Base-by-base conservation (phyloP, 1,284 basidiomycete species). In the Leccinum pseudoinsigne region DNA sequence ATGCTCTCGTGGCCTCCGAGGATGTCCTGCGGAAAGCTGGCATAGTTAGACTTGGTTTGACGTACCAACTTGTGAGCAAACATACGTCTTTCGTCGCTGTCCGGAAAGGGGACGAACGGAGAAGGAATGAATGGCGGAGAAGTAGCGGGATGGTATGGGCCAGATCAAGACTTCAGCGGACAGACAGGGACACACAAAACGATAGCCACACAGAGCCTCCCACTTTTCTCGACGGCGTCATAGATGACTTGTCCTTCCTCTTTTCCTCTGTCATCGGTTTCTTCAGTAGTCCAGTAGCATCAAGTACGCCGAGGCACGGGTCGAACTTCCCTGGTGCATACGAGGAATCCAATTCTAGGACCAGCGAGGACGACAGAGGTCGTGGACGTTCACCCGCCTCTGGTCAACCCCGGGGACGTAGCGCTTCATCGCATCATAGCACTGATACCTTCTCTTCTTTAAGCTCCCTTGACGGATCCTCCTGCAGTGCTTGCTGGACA, bases 31-130 rank as follows among this genome's bases (percentile, higher is more conserved):
- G 74, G 18, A 83, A 76, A 68, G 80, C 80, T 5, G 76, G 77
- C 1, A 81, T 86, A 50, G 67, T 85, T 26, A 72, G 77, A 16
- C 74, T 87, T 4, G 86, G 84, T 2, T 74, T 79, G 62, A 72
- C 71, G 21, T 87, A 86, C 67, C 81, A 83, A 63, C 76, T 88
- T 38, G 79, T 76, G 0, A 86, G 81, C 71, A 69, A 71, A 57
- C 73, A 82, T 64, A 86, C 85, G 0, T 85, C 84, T 0, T 87
- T 88, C 64, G 74, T 89, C 31, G 87, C 84, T 3, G 75, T 84
- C 3, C 81, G 83, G 40, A 42, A 38, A 18, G 71, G 70, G 18
- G 57, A 60, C 1, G 72, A 67, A 53, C 60, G 21, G 21, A n/a
- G 10, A 31, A 67, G 68, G 51, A 34, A 21, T 7, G 51, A 58